Evolutionary conservation across 176 grass and related monocot species (phyloP), one percentile per base, ranked within the genome.

Genomic region (Urochloa ruziziensis): DNA sequence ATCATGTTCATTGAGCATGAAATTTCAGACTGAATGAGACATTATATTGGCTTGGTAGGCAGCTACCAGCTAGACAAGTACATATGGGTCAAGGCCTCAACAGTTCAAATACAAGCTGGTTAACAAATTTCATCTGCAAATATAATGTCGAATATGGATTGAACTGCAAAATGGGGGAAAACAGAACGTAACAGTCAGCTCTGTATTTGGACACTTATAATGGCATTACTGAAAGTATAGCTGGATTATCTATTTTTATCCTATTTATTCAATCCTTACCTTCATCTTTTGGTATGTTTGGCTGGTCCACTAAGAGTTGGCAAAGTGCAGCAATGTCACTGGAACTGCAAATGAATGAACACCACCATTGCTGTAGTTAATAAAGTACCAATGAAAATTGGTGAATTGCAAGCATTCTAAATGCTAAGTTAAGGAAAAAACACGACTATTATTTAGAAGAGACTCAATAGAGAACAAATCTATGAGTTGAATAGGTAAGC

Each of bases 201-300:
- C 21, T 18, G 15, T 49, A 58, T 57, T 80, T 61, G 25, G 52
- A 78, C 13, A 30, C 3, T 3, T 21, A 2, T 33, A 82, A 78
- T 19, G 52, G 35, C 52, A 34, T 53, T 19, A 63, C 19, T 73
- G 21, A 70, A 52, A 77, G 3, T 42, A 44, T 30, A 67, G 52
- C 6, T 10, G 63, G 34, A 44, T 3, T 78, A 13, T 11, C 12
- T 65, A 62, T 24, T 82, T 47, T 62, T 13, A 63, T 83, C 57
- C 1, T 65, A n/a, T 49, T 69, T 1, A 33, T 68, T 86, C 53
- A 33, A 27, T 80, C 25, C 47, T 40, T 87, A 97, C 94, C 90
- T 93, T 97, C 88, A 70, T 97, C 83, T 86, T 89, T 92, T 70
- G 86, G 83, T 57, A 94, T 91, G 83, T 97, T 97, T 73, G 92